These are phyloP conservation scores for Catunica adiposa DNA, from an alignment of 2,329 filamentous ascomycete species.

Conservation along the genomic window DNA sequence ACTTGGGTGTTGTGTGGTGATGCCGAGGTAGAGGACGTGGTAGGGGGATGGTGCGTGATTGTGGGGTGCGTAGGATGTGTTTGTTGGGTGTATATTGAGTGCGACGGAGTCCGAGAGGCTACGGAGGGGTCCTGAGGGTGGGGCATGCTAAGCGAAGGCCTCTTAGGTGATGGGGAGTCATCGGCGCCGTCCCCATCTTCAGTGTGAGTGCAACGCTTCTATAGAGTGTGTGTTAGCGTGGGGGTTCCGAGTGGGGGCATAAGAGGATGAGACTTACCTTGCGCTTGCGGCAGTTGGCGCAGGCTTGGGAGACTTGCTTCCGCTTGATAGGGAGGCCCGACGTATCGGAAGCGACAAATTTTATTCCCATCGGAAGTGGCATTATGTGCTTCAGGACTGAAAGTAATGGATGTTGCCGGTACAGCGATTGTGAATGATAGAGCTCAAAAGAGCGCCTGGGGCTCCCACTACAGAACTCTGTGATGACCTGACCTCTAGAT, in stretches of 20 bases:
- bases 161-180: constrained; percentile 6
- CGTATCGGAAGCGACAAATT: constrained; percentile 13
- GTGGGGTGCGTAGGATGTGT: background rate
- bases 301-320: constrained; percentile 43
- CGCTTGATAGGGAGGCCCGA: constrained; percentile 38
- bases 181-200: constrained; percentile 3
- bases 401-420: background rate
- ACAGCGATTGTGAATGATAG: background rate
- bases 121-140: background rate
- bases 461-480: too few species aligned
- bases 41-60: constrained; percentile 1
- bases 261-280: constrained; percentile 27
- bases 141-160: constrained; percentile 6
- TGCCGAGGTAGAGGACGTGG: constrained; percentile 3
- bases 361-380: constrained; percentile 4
- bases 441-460: background rate
- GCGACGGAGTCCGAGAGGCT: background rate
- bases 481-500: too few species aligned
- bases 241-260: background rate
- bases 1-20: background rate
- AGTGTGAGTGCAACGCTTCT: constrained; percentile 30
- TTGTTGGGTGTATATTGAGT: background rate
- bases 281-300: constrained; percentile 35
- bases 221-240: background rate
- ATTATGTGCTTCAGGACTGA: background rate